Conservation (phyloP, 192 early-diverging fungal genomes). For the Coemansia sp. region DNA sequence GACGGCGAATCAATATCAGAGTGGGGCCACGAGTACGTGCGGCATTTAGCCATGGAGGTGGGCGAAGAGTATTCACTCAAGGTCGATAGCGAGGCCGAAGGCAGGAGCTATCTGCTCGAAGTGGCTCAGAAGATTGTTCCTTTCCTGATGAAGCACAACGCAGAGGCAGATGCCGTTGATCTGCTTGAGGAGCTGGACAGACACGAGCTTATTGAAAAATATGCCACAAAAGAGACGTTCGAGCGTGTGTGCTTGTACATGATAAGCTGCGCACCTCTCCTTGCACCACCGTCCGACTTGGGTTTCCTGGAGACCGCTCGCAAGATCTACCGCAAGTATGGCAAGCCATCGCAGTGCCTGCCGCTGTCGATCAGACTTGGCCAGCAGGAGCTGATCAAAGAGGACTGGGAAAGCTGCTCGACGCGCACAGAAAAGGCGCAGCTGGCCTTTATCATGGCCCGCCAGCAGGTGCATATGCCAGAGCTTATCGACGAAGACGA, state of each 20-base stretch:
- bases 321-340: conserved; percentile 84
- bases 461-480: conserved; percentile 81
- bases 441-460: conserved; percentile 89
- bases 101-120: conserved; percentile 64
- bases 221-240: conserved; percentile 92
- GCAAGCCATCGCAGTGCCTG: conserved; percentile 81
- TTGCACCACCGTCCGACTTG: conserved; percentile 88
- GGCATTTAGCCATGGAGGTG: conserved; percentile 91
- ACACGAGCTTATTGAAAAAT: conserved; percentile 75
- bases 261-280: conserved; percentile 87
- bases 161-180: conserved; percentile 98
- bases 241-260: conserved; percentile 95
- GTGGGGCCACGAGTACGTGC: conserved; percentile 99
- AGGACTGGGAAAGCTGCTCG: conserved; percentile 82
- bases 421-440: conserved; percentile 92
- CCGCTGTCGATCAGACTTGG: conserved; percentile 85
- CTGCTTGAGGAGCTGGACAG: conserved; percentile 87
- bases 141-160: conserved; percentile 96
- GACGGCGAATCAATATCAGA: conserved; percentile 75
- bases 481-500: conserved; percentile 77
- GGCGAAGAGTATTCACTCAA: conserved; percentile 77
- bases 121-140: conserved; percentile 87
- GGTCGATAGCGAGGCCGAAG: conserved; percentile 61
- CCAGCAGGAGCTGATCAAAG: conserved; percentile 76
- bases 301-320: conserved; percentile 85